Evolutionary conservation across 148 eudicot species (phyloP).

Genomic region (Hydrangea macrophylla): DNA sequence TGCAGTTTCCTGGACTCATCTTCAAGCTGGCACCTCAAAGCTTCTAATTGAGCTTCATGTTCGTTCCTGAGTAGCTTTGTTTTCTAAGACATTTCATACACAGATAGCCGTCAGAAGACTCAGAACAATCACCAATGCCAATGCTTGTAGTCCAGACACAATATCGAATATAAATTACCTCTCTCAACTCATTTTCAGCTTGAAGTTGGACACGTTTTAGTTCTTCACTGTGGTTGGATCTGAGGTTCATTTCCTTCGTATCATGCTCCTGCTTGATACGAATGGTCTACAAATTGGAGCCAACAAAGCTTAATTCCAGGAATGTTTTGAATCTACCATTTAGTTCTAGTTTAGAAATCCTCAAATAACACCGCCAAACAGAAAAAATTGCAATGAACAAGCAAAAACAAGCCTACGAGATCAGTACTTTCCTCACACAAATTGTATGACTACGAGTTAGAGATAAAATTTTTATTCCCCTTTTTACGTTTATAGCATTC

Average conservation of each 20-base stretch:
- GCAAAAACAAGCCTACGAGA: background rate
- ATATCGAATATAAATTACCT: conserved; percentile 37
- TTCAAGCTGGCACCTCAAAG: conserved; percentile 69
- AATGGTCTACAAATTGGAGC: conserved; percentile 46
- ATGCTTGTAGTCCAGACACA: conserved; percentile 2
- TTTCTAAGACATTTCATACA: conserved; percentile 43
- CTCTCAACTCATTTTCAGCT: conserved; percentile 77
- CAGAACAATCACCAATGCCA: background rate
- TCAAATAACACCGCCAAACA: background rate
- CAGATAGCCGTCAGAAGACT: conserved; percentile 11
- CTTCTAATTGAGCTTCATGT: conserved; percentile 73
- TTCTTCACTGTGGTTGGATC: conserved; percentile 62
- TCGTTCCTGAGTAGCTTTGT: conserved; percentile 58
- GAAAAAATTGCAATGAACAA: background rate
- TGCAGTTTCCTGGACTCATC: conserved; percentile 71
- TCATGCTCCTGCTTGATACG: conserved; percentile 59
- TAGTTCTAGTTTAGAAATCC: background rate
- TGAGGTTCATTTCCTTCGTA: conserved; percentile 49
- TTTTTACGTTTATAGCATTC: background rate
- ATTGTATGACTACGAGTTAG: background rate
- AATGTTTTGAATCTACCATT: background rate
- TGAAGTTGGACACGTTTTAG: conserved; percentile 54
- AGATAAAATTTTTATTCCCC: background rate
- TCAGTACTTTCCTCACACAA: background rate
- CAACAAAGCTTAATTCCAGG: background rate